Base-by-base conservation (phyloP, 192 early-diverging fungal species). In the Funneliformis mosseae region DNA sequence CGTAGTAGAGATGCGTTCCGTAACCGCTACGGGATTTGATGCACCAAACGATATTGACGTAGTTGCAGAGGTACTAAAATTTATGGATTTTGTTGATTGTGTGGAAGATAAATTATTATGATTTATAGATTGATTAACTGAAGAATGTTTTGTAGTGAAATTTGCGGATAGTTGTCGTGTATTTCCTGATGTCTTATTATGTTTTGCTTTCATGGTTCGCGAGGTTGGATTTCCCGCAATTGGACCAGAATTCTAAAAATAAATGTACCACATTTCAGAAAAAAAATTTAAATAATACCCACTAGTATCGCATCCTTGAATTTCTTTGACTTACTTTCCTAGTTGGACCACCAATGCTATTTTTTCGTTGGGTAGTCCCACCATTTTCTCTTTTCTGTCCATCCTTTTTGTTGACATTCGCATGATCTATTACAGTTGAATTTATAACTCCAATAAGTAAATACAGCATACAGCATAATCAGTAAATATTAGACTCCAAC, bases 231-330 rank as follows among this genome's bases (percentile, higher is more conserved):
- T 64, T n/a, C 62, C 27, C 25, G 62, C 18, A 18, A 55, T 25
- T 64, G 62, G 62, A 11, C 62, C 62, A 72, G 39, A 23, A 43
- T 72, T 72, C 70, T 72, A 39, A 43, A 23, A 39, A 38, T 72
- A 38, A 38, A 11, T 70, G 4, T 14, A 70, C 39, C 28, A 23
- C 28, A 72, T 45, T 72, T 43, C 16, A 33, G 16, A 11, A 16
- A 28, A 21, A 5, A 55, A 2, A n/a, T 18, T 38, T 12, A 59
- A 27, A 60, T 27, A 9, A 60, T 50, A 11, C 41, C 23, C 3
- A 27, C 27, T 67, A 21, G 11, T 68, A 38, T 68, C 8, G 14
- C n/a, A n/a, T 12, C 39, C 66, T 39, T 18, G 12, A 68, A 28
- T 55, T 55, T 68, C 27, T 39, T 38, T 68, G 11, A 16, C 38